Conservation (phyloP, 2,329 filamentous ascomycete genomes). For the Sporothrix curviconia region DNA sequence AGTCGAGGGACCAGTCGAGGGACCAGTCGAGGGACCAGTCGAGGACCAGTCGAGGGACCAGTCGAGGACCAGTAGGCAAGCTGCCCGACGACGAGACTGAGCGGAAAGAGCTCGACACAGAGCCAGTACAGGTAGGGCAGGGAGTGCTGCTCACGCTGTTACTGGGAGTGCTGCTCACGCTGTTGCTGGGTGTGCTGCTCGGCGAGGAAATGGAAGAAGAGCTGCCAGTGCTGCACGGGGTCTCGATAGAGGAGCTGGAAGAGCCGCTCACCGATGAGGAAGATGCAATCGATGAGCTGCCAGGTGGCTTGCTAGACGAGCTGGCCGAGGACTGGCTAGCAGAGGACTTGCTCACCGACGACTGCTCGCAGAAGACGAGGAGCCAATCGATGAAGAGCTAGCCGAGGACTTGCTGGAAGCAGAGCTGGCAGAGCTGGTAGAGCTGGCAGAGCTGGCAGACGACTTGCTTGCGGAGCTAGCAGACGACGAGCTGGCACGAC, state of each 20-base stretch:
- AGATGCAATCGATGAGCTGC: neutral
- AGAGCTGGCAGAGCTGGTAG: neutral
- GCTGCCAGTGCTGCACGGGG: neutral
- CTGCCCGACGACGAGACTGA: too few relatives aligned
- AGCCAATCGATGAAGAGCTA: too few relatives aligned
- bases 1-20: neutral
- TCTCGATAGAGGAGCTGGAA: neutral
- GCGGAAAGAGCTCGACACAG: neutral
- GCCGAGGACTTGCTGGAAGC: too few relatives aligned
- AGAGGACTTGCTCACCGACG: neutral
- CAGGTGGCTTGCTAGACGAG: neutral
- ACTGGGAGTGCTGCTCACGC: neutral
- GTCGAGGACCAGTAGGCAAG: neutral
- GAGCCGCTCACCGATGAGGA: too few relatives aligned
- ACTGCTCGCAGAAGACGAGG: too few relatives aligned
- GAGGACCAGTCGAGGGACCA: neutral
- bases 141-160: neutral
- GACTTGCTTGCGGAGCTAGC: neutral
- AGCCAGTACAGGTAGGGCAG: neutral
- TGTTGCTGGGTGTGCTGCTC: neutral
- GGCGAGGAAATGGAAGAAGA: neutral
- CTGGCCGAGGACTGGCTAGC: neutral
- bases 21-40: neutral
- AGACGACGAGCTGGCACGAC: too few relatives aligned
- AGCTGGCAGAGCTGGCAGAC: neutral